Conservation (phyloP, 306 rosid genomes). For the Oxytropis ochrocephala region DNA sequence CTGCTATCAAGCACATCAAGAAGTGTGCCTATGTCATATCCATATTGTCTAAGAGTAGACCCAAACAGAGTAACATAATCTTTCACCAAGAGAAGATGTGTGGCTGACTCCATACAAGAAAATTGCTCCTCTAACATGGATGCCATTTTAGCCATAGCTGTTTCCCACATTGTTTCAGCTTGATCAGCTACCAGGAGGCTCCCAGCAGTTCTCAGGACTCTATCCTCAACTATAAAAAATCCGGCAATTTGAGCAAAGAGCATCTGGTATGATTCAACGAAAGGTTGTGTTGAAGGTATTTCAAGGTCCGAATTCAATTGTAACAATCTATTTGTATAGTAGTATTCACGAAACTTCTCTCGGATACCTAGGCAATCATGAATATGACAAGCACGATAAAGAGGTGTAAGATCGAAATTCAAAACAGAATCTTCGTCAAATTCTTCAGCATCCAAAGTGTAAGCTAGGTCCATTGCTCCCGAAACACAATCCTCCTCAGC, state of each 20-base stretch:
- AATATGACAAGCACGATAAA: conserved; percentile 82
- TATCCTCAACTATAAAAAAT: conserved; percentile 89
- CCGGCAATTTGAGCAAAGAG: conserved; percentile 90
- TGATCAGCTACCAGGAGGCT: conserved; percentile 62
- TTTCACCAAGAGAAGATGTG: conserved; percentile 90
- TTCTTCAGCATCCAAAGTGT: conserved; percentile 64
- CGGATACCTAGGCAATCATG: conserved; percentile 67
- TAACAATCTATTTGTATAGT: conserved; percentile 75
- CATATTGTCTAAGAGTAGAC: conserved; percentile 72
- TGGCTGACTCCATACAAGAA: conserved; percentile 67
- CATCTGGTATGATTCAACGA: conserved; percentile 78
- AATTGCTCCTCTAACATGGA: conserved; percentile 71
- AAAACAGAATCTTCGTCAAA: conserved; percentile 61
- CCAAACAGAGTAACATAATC: conserved; percentile 80
- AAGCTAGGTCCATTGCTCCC: conserved; percentile 47
- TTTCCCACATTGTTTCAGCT: conserved; percentile 82
- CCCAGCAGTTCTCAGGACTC: conserved; percentile 74
- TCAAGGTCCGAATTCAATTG: conserved; percentile 89
- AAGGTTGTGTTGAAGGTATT: conserved; percentile 66
- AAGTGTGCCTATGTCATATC: conserved; percentile 60
- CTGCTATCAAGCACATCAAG: conserved; percentile 66
- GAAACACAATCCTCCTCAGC: conserved; percentile 60
- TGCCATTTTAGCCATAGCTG: conserved; percentile 56
- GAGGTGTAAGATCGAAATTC: conserved; percentile 76
- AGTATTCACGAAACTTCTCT: conserved; percentile 76